Percentiles rank a stretch among this genome's conserved stretches.
These are phyloP conservation scores for Carex littledalei DNA, from an alignment of 176 grass and related monocot species.

Conservation along the genomic window DNA sequence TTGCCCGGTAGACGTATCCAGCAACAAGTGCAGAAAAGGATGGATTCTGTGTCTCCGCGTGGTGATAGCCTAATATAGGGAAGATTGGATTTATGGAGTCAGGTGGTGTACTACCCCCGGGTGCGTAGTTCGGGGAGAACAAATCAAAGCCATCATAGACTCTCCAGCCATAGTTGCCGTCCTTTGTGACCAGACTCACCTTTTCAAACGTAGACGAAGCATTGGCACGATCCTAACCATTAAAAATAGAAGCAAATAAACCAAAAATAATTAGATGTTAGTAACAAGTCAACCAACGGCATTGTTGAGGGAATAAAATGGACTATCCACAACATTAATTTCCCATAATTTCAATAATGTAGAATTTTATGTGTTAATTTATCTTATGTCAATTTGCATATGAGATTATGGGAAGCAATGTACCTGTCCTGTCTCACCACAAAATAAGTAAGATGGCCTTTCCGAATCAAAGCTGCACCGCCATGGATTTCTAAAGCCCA, in stretches of 20 bases:
- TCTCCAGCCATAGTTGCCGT: slow-evolving; percentile 29
- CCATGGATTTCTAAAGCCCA: slow-evolving; percentile 46
- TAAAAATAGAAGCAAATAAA: not conserved
- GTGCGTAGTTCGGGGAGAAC: not conserved
- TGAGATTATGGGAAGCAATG: not conserved
- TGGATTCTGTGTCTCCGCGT: not conserved
- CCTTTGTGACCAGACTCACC: slow-evolving; percentile 21
- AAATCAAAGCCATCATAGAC: slow-evolving; percentile 30
- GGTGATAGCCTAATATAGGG: slow-evolving; percentile 27
- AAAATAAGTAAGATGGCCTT: slow-evolving; percentile 41
- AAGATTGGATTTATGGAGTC: slow-evolving; percentile 29
- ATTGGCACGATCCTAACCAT: not conserved
- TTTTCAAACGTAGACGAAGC: not conserved
- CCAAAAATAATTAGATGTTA: not conserved
- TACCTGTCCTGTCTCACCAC: slow-evolving; percentile 47
- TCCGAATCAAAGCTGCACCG: slow-evolving; percentile 37
- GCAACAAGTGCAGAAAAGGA: not conserved
- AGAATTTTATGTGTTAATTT: not conserved
- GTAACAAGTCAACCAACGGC: too few relatives aligned
- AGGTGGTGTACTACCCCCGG: slow-evolving; percentile 20
- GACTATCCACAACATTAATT: not conserved
- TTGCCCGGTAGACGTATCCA: slow-evolving; percentile 23
- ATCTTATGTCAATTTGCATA: not conserved
- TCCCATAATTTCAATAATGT: not conserved
- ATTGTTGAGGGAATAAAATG: not conserved